Conservation (phyloP, 2,329 filamentous ascomycete species). For the Rhexocercosporidium sp. region DNA sequence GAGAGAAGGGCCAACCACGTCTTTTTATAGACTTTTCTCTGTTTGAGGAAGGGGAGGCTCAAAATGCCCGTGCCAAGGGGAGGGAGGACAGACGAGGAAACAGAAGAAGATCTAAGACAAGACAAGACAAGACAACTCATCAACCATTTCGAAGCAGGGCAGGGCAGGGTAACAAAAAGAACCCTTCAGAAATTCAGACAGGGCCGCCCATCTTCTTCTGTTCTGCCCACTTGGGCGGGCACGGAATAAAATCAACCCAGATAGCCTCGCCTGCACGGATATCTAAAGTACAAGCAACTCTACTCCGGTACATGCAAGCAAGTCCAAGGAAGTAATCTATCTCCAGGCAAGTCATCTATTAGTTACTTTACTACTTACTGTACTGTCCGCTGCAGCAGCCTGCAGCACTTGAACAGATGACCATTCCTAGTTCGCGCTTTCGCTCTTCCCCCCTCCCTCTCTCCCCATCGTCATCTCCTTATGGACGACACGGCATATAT, state of each 20-base stretch:
- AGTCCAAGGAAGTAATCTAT: background rate
- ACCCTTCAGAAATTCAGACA: background rate
- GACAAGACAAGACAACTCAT: background rate
- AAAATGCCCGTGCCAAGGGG: background rate
- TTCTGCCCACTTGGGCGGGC: background rate
- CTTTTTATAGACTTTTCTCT: background rate
- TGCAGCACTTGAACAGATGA: background rate
- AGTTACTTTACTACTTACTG: background rate
- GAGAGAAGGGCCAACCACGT: background rate
- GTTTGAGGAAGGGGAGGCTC: background rate
- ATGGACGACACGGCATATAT: background rate
- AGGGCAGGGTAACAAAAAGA: background rate
- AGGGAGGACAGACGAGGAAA: background rate
- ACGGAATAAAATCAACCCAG: background rate
- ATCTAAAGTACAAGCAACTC: too few species aligned
- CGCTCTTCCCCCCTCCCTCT: background rate
- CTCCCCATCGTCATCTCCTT: background rate
- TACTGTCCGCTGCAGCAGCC: background rate
- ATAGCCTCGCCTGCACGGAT: background rate
- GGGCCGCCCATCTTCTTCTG: background rate
- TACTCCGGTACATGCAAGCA: too few species aligned
- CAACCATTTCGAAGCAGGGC: background rate
- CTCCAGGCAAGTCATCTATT: too few species aligned
- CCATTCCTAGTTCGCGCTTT: background rate
- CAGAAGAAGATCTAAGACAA: background rate